These are phyloP conservation scores for Raffaelea albimanens DNA, from an alignment of 2,329 filamentous ascomycete genomes.

Conservation along the genomic window DNA sequence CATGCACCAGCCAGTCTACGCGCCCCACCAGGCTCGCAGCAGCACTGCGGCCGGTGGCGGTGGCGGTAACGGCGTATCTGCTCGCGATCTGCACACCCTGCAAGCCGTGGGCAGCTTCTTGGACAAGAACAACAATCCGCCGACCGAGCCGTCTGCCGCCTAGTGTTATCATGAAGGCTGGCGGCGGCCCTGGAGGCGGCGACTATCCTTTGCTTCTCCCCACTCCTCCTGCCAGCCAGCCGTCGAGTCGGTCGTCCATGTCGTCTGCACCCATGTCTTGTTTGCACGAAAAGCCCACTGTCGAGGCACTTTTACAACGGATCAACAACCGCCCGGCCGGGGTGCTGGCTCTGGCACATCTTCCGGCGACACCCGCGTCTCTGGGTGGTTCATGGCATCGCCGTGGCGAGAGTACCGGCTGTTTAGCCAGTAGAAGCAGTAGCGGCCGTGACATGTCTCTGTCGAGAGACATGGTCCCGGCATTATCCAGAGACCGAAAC, in stretches of 20 bases:
- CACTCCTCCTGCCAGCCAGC: slow-evolving; percentile 1
- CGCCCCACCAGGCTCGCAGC: slow-evolving; percentile 6
- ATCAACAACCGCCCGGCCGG: background rate
- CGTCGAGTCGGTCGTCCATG: background rate
- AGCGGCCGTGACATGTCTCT: too few species aligned
- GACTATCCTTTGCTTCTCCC: background rate
- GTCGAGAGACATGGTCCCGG: too few species aligned
- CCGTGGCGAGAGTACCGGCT: too few species aligned
- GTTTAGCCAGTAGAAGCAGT: too few species aligned
- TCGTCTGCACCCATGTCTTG: background rate
- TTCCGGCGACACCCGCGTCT: background rate
- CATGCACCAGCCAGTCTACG: slow-evolving; percentile 7
- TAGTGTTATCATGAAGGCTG: too few species aligned
- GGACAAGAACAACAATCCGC: slow-evolving; percentile 32
- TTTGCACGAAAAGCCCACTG: too few species aligned
- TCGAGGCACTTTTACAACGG: background rate
- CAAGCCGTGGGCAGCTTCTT: slow-evolving; percentile 35
- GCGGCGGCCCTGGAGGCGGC: background rate
- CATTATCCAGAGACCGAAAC: too few species aligned
- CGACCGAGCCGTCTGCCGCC: slow-evolving; percentile 29
- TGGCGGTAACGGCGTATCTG: background rate
- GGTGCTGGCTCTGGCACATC: background rate
- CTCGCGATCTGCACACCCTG: slow-evolving; percentile 25
- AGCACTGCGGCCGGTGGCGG: slow-evolving; percentile 2
- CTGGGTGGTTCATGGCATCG: background rate